Evolutionary conservation across 2,329 filamentous ascomycete species (phyloP).

Genomic region (Plenodomus tracheiphilus): DNA sequence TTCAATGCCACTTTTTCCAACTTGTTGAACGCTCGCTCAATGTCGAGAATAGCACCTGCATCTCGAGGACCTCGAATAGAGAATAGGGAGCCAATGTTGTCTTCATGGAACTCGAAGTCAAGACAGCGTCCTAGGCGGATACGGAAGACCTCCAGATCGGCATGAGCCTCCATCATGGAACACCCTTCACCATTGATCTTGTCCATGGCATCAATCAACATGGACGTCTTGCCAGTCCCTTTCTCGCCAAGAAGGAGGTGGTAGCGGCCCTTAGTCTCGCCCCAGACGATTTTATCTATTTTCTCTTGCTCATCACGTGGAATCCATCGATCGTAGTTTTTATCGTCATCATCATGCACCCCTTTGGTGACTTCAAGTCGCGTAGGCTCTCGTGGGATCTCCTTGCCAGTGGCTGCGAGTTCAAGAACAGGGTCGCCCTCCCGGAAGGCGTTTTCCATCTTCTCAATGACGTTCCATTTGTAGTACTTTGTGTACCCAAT

Average conservation of each 20-base stretch:
- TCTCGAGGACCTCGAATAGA: slow-evolving; percentile 91
- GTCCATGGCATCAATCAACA: slow-evolving; percentile 94
- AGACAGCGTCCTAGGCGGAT: slow-evolving; percentile 89
- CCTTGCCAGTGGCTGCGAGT: slow-evolving; percentile 52
- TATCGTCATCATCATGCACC: slow-evolving; percentile 50
- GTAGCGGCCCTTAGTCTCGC: slow-evolving; percentile 77
- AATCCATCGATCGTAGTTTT: slow-evolving; percentile 72
- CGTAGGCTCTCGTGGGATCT: slow-evolving; percentile 34
- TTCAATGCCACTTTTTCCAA: slow-evolving; percentile 90
- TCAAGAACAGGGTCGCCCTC: slow-evolving; percentile 90
- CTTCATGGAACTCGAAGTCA: slow-evolving; percentile 96
- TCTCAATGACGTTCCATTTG: slow-evolving; percentile 86
- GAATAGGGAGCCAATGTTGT: slow-evolving; percentile 96
- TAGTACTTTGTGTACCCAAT: slow-evolving; percentile 63
- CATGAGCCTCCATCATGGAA: slow-evolving; percentile 95
- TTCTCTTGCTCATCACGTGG: slow-evolving; percentile 76
- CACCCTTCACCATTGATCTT: slow-evolving; percentile 87
- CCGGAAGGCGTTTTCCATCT: slow-evolving; percentile 90
- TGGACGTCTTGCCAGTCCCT: slow-evolving; percentile 93
- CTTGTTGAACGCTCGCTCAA: slow-evolving; percentile 96
- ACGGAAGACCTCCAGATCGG: slow-evolving; percentile 92
- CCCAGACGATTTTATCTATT: slow-evolving; percentile 82
- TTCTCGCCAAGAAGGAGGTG: slow-evolving; percentile 93
- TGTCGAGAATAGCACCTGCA: slow-evolving; percentile 88
- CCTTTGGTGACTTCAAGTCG: slow-evolving; percentile 17